Conservation (phyloP, 169 alveolate genomes). For the Eimeria brunetti region DNA sequence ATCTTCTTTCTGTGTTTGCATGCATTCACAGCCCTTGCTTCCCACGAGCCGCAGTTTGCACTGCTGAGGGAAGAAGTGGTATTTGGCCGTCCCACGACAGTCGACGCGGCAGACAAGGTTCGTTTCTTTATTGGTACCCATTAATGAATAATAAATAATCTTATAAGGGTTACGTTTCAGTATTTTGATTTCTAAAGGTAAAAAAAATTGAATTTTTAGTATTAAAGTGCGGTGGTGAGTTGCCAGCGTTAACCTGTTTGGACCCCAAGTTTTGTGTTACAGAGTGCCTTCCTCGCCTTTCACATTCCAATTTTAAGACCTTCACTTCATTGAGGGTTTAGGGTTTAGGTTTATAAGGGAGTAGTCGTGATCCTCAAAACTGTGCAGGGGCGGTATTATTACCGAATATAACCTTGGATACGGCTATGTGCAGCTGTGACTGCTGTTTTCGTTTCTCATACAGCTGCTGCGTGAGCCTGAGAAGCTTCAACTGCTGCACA, state of each 20-base stretch:
- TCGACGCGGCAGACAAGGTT: conserved; percentile 60
- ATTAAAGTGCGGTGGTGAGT: neutral
- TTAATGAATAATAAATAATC: too few relatives aligned
- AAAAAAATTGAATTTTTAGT: too few relatives aligned
- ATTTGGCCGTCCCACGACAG: conserved; percentile 64
- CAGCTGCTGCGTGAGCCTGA: conserved; percentile 81
- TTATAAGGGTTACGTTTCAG: neutral
- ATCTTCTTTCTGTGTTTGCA: neutral
- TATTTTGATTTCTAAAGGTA: too few relatives aligned
- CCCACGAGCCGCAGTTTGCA: conserved; percentile 95
- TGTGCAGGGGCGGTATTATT: too few relatives aligned
- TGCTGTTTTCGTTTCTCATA: neutral
- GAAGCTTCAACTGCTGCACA: conserved; percentile 84
- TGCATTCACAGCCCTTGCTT: conserved; percentile 86
- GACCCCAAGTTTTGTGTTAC: neutral
- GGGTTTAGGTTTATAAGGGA: neutral
- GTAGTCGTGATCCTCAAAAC: neutral
- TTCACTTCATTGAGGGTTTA: neutral
- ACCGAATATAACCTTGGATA: neutral
- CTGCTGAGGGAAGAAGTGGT: conserved; percentile 94
- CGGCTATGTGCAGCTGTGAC: too few relatives aligned
- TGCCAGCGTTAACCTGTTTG: neutral
- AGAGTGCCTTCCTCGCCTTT: neutral
- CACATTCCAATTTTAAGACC: neutral
- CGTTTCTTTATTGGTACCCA: neutral